These are phyloP conservation scores for Aspergillus tamarii DNA, from an alignment of 2,329 filamentous ascomycete species.

Conservation along the genomic window DNA sequence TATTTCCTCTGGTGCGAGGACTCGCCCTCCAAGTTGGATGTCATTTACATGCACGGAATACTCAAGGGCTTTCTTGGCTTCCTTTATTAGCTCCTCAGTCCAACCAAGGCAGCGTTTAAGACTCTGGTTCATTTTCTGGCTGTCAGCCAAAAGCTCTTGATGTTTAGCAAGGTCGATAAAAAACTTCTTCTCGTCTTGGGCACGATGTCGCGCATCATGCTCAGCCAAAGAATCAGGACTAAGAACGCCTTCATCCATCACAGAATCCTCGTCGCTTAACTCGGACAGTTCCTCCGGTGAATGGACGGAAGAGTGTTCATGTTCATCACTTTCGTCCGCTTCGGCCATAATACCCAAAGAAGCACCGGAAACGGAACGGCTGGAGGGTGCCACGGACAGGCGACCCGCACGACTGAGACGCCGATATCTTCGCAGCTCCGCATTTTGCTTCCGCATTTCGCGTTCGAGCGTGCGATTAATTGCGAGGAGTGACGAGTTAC, in stretches of 20 bases:
- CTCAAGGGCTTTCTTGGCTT: constrained; percentile 83
- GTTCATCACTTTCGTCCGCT: constrained; percentile 41
- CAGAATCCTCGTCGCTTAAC: constrained; percentile 42
- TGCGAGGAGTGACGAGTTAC: constrained; percentile 89
- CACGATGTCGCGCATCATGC: constrained; percentile 58
- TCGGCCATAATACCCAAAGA: constrained; percentile 52
- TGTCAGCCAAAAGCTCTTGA: constrained; percentile 83
- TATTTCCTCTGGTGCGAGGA: constrained; percentile 71
- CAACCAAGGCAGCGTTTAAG: constrained; percentile 85
- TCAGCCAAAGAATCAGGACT: constrained; percentile 39
- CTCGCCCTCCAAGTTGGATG: constrained; percentile 77
- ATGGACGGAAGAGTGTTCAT: constrained; percentile 33
- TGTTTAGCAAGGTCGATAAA: constrained; percentile 85
- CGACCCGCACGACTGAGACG: constrained; percentile 82
- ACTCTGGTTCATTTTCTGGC: constrained; percentile 93
- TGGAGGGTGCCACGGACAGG: constrained; percentile 62
- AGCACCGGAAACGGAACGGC: constrained; percentile 50
- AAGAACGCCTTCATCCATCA: constrained; percentile 41
- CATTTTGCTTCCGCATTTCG: constrained; percentile 86
- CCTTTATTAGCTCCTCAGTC: constrained; percentile 87
- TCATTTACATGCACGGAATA: constrained; percentile 81
- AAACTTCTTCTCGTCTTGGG: constrained; percentile 79
- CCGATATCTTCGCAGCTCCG: constrained; percentile 81
- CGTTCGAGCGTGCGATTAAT: constrained; percentile 93
- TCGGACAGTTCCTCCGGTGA: constrained; percentile 44